Evolutionary conservation across 2,329 filamentous ascomycete genomes (phyloP).

Genomic region (Aspergillus ochraceoroseus): DNA sequence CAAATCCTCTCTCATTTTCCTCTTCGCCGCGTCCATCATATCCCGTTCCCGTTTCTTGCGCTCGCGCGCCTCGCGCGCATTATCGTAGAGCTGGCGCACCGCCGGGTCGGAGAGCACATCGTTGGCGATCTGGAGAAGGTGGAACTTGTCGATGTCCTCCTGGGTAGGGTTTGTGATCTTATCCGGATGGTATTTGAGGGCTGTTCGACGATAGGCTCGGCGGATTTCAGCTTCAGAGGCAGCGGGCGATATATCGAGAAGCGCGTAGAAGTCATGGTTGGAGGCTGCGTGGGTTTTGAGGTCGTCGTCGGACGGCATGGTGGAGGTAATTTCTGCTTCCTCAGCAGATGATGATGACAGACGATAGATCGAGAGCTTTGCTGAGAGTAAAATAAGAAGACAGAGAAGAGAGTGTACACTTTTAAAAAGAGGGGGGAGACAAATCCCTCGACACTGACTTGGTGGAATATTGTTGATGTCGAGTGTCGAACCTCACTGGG

Average conservation of each 20-base stretch:
- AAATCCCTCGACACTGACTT: too few species aligned
- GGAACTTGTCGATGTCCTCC: constrained; percentile 72
- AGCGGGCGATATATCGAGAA: constrained; percentile 63
- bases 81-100: constrained; percentile 72
- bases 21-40: constrained; percentile 65
- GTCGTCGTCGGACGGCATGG: constrained; percentile 43
- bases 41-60: constrained; percentile 67
- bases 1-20: constrained; percentile 79
- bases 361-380: too few species aligned
- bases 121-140: constrained; percentile 77
- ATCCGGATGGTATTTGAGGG: constrained; percentile 90
- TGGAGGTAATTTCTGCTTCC: constrained; percentile 5
- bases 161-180: constrained; percentile 68
- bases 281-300: constrained; percentile 56
- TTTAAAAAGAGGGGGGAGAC: too few species aligned
- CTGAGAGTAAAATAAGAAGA: not conserved
- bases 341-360: too few species aligned
- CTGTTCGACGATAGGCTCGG: constrained; percentile 76
- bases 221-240: constrained; percentile 69
- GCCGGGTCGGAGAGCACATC: constrained; percentile 70
- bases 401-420: too few species aligned
- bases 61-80: constrained; percentile 64
- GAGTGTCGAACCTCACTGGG: too few species aligned
- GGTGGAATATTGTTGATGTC: too few species aligned
- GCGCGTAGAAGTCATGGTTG: constrained; percentile 69